Base-by-base conservation (phyloP, 768 basidiomycete species). In the Auricularia auricula-judae region DNA sequence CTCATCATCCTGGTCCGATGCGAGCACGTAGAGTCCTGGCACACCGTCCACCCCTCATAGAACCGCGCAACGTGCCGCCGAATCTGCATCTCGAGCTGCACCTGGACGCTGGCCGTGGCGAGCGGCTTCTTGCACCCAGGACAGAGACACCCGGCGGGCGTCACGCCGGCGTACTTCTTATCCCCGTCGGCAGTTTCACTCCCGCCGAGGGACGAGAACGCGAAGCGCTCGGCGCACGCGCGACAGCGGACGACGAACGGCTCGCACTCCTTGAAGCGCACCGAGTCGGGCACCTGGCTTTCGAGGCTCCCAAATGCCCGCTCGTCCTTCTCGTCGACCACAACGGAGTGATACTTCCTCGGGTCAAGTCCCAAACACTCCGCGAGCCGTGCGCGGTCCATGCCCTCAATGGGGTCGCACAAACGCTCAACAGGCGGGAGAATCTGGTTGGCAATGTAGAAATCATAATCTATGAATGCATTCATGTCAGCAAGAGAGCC, bases 401-500 rank as follows among this genome's bases (percentile, higher is more conserved):
- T 98, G 5, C 95, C 96, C 69, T 97, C 93, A 56, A 99, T 98
- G 1, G 91, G 88, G 53, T 97, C 97, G 72, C 97, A 99, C 61
- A 99, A 76, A 68, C 97, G 87, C 71, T 97, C 91, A 64, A 98
- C 87, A 0, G 97, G 95, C 3, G 97, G 97, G 3, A 99, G 77
- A 36, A 99, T 84, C 76, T 99, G 97, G 34, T 91, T 84, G 3
- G 89, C 84, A 8, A 99, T 79, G 74, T 98, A 99, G 73, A 90
- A 84, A 67, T 97, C 91, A 72, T 87, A 93, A 74, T 98, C 97
- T 94, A 68, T 3, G 62, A 35, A 29, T 29, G 23, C 4, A 39
- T 62, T 42, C 39, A 14, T 42, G 39, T 42, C 39, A 42, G 39
- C 39, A 42, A 14, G 12, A 8, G 12, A 8, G n/a, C n/a, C 42